Conservation (phyloP, 805 yeast genomes). For the Lachancea waltii region DNA sequence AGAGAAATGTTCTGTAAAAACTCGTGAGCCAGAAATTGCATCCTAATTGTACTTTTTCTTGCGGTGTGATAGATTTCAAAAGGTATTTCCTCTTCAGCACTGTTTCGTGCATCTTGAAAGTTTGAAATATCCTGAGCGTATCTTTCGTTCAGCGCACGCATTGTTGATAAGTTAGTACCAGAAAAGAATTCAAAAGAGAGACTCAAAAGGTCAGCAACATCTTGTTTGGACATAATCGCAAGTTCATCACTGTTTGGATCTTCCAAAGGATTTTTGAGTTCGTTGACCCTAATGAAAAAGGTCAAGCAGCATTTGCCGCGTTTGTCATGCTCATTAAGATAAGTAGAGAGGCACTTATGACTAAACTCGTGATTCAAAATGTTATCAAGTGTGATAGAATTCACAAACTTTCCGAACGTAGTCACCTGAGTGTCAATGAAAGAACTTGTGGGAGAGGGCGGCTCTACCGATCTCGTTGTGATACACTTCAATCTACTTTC, state of each 20-base stretch:
- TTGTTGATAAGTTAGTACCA: slow-evolving; percentile 1
- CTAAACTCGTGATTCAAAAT: slow-evolving; percentile 17
- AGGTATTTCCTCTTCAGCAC: not conserved
- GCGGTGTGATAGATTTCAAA: slow-evolving; percentile 34
- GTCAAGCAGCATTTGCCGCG: slow-evolving; percentile 37
- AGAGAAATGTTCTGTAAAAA: slow-evolving; percentile 47
- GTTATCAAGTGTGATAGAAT: slow-evolving; percentile 15
- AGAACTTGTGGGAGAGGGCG: not conserved
- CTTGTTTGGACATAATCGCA: slow-evolving; percentile 24
- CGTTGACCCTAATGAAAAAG: slow-evolving; percentile 62
- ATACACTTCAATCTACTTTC: slow-evolving; percentile 18
- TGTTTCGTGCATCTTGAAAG: not conserved
- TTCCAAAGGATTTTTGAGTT: slow-evolving; percentile 65
- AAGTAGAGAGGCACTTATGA: slow-evolving; percentile 15
- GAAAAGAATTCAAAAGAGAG: slow-evolving; percentile 9
- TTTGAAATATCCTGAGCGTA: slow-evolving; percentile 11
- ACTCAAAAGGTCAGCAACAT: slow-evolving; percentile 21
- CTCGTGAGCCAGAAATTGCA: slow-evolving; percentile 50
- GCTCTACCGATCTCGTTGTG: not conserved
- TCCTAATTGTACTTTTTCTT: slow-evolving; percentile 48
- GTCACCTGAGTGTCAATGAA: slow-evolving; percentile 4
- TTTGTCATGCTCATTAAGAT: slow-evolving; percentile 5
- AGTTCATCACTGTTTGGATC: slow-evolving; percentile 31
- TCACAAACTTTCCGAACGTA: slow-evolving; percentile 15
- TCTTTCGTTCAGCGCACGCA: slow-evolving; percentile 15